Evolutionary conservation across 306 rosid species (phyloP).

Genomic region (Geum urbanum): DNA sequence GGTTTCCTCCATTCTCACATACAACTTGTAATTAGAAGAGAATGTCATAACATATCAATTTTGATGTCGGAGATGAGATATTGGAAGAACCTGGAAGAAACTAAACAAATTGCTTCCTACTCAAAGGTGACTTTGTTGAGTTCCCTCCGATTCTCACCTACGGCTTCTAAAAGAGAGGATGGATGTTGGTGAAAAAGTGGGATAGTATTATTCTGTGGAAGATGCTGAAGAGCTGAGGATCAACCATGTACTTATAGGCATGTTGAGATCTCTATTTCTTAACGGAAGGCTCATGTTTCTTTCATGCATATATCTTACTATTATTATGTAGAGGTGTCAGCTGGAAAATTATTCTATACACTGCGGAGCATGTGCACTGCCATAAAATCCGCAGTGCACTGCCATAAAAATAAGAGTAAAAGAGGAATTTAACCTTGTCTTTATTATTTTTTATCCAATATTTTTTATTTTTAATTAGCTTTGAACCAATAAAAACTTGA

Average conservation of each 20-base stretch:
- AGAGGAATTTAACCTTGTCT: no score
- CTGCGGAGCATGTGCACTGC: no score
- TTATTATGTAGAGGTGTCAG: no score
- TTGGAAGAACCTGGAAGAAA: constrained; percentile 1
- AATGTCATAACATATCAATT: neutral
- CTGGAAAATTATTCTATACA: no score
- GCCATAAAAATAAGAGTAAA: no score
- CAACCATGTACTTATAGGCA: neutral
- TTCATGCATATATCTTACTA: constrained; percentile 1
- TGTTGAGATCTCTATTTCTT: neutral
- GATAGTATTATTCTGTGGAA: neutral
- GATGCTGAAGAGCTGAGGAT: neutral
- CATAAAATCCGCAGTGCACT: no score
- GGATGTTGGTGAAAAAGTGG: neutral
- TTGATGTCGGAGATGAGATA: neutral
- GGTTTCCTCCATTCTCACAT: constrained; percentile 1
- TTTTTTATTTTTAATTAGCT: no score
- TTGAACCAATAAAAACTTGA: no score
- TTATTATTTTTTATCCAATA: no score
- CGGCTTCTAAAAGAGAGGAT: neutral
- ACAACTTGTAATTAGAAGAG: neutral
- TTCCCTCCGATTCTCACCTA: constrained; percentile 3
- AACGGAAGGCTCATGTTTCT: neutral
- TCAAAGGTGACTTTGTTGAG: neutral
- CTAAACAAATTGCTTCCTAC: neutral